phyloP scores from a whole-genome alignment of 129 eudicot species.

The Helianthus annuus region HanXRQr2.0-SUNRISE NC_035440.2:69898059-69898558 shows the following conservation, averaged over 20 bases:
- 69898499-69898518: slow-evolving; percentile 1
- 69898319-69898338: background rate
- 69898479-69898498: background rate
- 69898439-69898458: background rate
- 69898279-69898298: background rate
- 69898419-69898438: background rate
- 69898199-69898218: slow-evolving; percentile 2
- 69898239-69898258: background rate
- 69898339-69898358: background rate
- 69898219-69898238: slow-evolving; percentile 1
- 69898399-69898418: background rate
- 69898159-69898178: background rate
- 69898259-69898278: background rate
- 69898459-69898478: background rate
- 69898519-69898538: slow-evolving; percentile 7
- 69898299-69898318: background rate
- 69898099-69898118: background rate
- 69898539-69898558: slow-evolving; percentile 56
- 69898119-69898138: background rate
- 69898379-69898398: background rate
- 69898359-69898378: background rate
- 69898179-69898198: background rate
- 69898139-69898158: background rate
- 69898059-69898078: background rate
- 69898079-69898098: background rate